These are phyloP conservation scores for Arctostaphylos glauca DNA, from an alignment of 148 eudicot species.

Conservation along the genomic window DNA sequence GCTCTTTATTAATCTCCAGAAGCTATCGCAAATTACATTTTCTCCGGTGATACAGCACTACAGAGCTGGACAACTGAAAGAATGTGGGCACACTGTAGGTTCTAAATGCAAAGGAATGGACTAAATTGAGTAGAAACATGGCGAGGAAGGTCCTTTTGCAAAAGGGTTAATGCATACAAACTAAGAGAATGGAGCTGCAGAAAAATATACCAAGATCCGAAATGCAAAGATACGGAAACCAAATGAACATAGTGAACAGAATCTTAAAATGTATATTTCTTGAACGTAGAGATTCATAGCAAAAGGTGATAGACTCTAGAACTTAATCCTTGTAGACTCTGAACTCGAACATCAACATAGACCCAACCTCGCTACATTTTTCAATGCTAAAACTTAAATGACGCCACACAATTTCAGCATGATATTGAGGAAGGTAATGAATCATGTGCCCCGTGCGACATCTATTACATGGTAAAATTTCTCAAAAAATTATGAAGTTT, in stretches of 20 bases:
- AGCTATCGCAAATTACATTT: background rate
- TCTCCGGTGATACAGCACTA: background rate
- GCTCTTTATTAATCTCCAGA: background rate
- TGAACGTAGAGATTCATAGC: background rate
- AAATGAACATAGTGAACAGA: background rate
- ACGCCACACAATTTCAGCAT: background rate
- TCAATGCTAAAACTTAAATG: background rate
- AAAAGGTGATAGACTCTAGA: background rate
- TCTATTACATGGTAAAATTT: background rate
- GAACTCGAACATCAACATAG: background rate
- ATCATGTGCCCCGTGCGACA: background rate
- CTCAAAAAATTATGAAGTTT: background rate
- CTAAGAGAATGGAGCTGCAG: background rate
- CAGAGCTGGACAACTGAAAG: background rate
- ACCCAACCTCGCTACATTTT: background rate
- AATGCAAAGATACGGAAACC: background rate
- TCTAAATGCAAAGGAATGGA: background rate
- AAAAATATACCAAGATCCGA: background rate
- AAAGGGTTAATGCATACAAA: background rate
- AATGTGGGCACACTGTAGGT: background rate
- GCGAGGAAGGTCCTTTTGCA: background rate
- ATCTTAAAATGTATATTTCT: background rate
- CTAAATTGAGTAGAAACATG: background rate
- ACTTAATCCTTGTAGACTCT: background rate
- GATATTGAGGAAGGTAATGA: background rate